Percentiles rank a stretch among this genome's conserved stretches.
Conservation (phyloP, 75 land plant genomes). For the Ceratopteris richardii region DNA sequence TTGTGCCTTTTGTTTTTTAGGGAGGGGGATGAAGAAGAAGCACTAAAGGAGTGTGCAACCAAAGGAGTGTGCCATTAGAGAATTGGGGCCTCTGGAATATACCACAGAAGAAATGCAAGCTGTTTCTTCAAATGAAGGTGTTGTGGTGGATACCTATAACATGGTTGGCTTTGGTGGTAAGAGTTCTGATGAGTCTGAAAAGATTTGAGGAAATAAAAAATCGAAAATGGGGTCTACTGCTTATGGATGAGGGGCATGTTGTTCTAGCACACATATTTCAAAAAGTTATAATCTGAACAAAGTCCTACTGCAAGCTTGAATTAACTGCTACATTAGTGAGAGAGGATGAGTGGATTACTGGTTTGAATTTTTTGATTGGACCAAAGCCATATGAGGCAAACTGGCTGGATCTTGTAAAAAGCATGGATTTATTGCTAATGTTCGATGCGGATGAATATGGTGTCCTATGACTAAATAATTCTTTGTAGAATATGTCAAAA, state of each 20-base stretch:
- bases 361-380: constrained; percentile 94
- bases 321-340: constrained; percentile 98
- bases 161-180: constrained; percentile 99
- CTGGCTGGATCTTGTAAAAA: constrained; percentile 97
- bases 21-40: constrained; percentile 91
- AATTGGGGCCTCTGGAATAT: constrained; percentile 92
- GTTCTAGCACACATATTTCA: constrained; percentile 99
- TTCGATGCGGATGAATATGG: constrained; percentile 98
- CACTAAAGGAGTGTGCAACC: too few species aligned
- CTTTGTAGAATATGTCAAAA: constrained; percentile 92
- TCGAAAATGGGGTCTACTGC: constrained; percentile 97
- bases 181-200: constrained; percentile 95
- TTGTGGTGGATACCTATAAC: constrained; percentile 94
- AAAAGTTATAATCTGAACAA: constrained; percentile 95
- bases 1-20: constrained; percentile 87
- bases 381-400: constrained; percentile 97
- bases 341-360: constrained; percentile 97
- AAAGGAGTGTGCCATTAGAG: constrained; percentile 75
- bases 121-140: constrained; percentile 68
- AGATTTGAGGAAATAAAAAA: constrained; percentile 96
- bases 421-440: constrained; percentile 95
- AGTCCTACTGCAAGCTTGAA: constrained; percentile 97
- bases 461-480: constrained; percentile 99
- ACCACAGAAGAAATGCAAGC: constrained; percentile 92
- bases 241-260: constrained; percentile 99